A percentile compares a stretch with the other conserved stretches of the same genome.
These are phyloP conservation scores for Claviceps capensis DNA, from an alignment of 2,329 filamentous ascomycete genomes.

Conservation along the genomic window DNA sequence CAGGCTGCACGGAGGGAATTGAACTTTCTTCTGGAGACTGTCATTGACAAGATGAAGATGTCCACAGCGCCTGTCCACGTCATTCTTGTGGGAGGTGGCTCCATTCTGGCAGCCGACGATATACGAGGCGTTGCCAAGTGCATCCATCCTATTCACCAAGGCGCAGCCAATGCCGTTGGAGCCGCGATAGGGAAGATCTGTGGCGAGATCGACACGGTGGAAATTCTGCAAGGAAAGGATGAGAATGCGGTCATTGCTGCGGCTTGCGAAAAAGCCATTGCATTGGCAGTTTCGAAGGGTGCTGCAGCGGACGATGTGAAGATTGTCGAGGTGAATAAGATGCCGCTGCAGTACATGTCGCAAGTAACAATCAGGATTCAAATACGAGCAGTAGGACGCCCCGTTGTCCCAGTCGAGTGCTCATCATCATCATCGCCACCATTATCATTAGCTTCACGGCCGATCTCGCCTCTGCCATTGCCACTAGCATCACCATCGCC, in stretches of 20 bases:
- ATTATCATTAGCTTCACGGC: not conserved
- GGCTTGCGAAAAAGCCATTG: conserved; percentile 21
- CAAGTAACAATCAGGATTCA: conserved; percentile 22
- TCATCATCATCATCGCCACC: not conserved
- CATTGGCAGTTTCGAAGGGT: conserved; percentile 18
- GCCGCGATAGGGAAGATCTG: conserved; percentile 44
- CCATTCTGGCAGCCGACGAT: conserved; percentile 33
- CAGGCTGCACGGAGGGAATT: conserved; percentile 20
- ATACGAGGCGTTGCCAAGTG: conserved; percentile 36
- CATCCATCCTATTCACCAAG: conserved; percentile 36
- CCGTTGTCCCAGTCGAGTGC: conserved; percentile 15
- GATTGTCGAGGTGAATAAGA: conserved; percentile 32
- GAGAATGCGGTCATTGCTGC: conserved; percentile 25
- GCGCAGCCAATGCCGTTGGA: conserved; percentile 46
- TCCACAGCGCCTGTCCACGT: conserved; percentile 37
- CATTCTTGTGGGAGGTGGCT: conserved; percentile 44
- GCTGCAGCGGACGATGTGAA: conserved; percentile 21
- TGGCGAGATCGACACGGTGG: conserved; percentile 38
- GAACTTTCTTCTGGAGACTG: conserved; percentile 32
- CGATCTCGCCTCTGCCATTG: not conserved
- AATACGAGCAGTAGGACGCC: conserved; percentile 20
- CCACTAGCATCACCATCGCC: conserved; percentile 2
- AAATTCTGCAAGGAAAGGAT: conserved; percentile 26
- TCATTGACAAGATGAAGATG: conserved; percentile 43
- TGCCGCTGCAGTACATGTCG: conserved; percentile 23